These are phyloP conservation scores for Posidonia australis DNA, from an alignment of 106 monocot genomes.

Conservation along the genomic window DNA sequence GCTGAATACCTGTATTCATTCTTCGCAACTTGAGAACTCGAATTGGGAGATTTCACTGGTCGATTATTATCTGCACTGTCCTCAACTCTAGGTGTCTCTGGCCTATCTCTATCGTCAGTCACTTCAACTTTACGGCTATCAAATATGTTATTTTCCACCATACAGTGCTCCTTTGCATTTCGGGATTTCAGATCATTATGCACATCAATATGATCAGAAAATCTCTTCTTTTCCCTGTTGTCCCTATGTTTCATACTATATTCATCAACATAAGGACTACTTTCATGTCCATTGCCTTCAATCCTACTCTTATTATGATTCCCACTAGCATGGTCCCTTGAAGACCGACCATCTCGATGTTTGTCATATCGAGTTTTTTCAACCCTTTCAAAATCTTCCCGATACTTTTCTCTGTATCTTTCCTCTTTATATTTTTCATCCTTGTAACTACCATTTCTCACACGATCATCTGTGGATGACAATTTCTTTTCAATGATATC, in stretches of 20 bases:
- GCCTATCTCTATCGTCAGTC: slow-evolving; percentile 16
- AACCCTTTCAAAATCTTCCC: slow-evolving; percentile 1
- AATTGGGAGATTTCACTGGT: slow-evolving; percentile 32
- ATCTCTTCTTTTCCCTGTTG: slow-evolving; percentile 39
- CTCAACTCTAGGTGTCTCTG: slow-evolving; percentile 1
- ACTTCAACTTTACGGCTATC: slow-evolving; percentile 11
- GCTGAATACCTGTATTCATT: not conserved
- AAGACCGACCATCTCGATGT: slow-evolving; percentile 5
- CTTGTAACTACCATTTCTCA: slow-evolving; percentile 6
- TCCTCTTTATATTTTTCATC: slow-evolving; percentile 2
- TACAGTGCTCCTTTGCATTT: slow-evolving; percentile 14
- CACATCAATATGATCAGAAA: slow-evolving; percentile 52
- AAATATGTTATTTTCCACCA: slow-evolving; percentile 27
- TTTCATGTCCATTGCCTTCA: slow-evolving; percentile 39
- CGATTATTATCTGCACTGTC: not conserved
- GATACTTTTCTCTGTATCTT: slow-evolving; percentile 9
- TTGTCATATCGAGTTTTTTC: not conserved
- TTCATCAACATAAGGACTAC: slow-evolving; percentile 33
- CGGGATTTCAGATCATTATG: slow-evolving; percentile 30
- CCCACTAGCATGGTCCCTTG: slow-evolving; percentile 1
- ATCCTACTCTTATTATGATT: slow-evolving; percentile 39
- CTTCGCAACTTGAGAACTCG: slow-evolving; percentile 17
- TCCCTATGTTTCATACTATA: slow-evolving; percentile 23
- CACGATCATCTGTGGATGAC: slow-evolving; percentile 1
- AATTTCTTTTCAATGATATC: slow-evolving; percentile 3